Evolutionary conservation across 306 rosid genomes (phyloP).

Genomic region (Quercus berberidifolia): DNA sequence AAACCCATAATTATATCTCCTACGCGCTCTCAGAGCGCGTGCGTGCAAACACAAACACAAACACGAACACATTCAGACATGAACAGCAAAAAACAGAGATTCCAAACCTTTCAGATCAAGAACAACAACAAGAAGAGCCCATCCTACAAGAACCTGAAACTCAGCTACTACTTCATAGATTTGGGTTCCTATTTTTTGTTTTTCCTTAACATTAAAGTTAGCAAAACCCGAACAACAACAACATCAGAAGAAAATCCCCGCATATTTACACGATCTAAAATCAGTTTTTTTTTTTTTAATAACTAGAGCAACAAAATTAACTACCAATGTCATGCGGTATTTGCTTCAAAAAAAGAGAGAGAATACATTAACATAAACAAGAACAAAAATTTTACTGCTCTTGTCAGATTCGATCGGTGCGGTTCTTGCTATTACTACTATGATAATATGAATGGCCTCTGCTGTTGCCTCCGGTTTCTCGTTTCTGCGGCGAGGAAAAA

Average conservation of each 20-base stretch:
- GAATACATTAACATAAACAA: background rate
- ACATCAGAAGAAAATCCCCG: constrained; percentile 11
- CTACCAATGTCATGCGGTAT: constrained; percentile 30
- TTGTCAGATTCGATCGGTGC: constrained; percentile 46
- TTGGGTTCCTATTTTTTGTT: background rate
- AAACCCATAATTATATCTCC: background rate
- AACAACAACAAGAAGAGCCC: constrained; percentile 1
- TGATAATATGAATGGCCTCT: constrained; percentile 4
- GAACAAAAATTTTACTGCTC: background rate
- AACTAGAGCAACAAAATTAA: background rate
- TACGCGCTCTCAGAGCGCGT: background rate
- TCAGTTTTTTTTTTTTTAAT: background rate
- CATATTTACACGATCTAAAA: constrained; percentile 49
- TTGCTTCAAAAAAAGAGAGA: constrained; percentile 18
- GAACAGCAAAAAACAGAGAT: constrained; percentile 12
- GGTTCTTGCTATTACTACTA: constrained; percentile 28
- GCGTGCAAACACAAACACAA: background rate
- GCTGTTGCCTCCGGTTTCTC: constrained; percentile 23
- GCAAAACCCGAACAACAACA: constrained; percentile 7
- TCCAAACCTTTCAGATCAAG: constrained; percentile 28
- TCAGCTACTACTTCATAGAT: background rate
- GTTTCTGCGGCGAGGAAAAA: constrained; percentile 77
- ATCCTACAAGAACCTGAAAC: background rate
- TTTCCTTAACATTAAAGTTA: background rate
- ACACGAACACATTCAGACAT: background rate